Conservation (phyloP, 805 yeast species). For the Zygoascus tannicola region DNA sequence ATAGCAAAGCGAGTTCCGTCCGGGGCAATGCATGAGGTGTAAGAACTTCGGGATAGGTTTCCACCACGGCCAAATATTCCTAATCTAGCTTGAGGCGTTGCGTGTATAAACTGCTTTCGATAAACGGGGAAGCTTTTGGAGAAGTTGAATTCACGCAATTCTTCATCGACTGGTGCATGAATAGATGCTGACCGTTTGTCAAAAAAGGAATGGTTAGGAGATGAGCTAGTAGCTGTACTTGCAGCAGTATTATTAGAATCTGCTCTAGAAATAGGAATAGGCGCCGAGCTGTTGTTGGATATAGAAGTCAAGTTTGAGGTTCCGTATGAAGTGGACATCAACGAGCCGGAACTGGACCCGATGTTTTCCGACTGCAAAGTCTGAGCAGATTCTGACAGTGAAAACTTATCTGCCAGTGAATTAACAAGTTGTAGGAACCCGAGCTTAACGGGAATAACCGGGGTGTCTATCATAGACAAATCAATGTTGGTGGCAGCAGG, state of each 20-base stretch:
- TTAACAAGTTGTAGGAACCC: slow-evolving; percentile 5
- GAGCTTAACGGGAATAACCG: neutral
- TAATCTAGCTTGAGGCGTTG: slow-evolving; percentile 36
- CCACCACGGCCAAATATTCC: slow-evolving; percentile 33
- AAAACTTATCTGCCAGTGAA: slow-evolving; percentile 1
- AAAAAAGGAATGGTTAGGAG: neutral
- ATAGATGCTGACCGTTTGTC: slow-evolving; percentile 1
- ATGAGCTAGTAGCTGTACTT: neutral
- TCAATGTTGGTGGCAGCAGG: slow-evolving; percentile 1
- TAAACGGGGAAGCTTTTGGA: slow-evolving; percentile 78
- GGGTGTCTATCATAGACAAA: slow-evolving; percentile 1
- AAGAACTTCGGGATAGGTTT: slow-evolving; percentile 29
- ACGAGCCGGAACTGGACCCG: neutral
- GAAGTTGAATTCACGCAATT: slow-evolving; percentile 36
- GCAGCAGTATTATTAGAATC: neutral
- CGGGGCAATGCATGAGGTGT: slow-evolving; percentile 53
- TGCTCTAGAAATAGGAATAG: neutral
- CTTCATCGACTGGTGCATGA: slow-evolving; percentile 7
- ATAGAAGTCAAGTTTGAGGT: too few relatives aligned
- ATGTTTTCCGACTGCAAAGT: neutral
- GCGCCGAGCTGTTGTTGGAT: too few relatives aligned
- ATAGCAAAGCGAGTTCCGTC: slow-evolving; percentile 58
- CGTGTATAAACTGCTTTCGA: slow-evolving; percentile 48
- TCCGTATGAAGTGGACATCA: neutral
- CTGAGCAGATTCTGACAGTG: neutral